Evolutionary conservation across 129 eudicot species (phyloP), one percentile per base, ranked within the genome.

Genomic region (Centrapalus pauciflorus): DNA sequence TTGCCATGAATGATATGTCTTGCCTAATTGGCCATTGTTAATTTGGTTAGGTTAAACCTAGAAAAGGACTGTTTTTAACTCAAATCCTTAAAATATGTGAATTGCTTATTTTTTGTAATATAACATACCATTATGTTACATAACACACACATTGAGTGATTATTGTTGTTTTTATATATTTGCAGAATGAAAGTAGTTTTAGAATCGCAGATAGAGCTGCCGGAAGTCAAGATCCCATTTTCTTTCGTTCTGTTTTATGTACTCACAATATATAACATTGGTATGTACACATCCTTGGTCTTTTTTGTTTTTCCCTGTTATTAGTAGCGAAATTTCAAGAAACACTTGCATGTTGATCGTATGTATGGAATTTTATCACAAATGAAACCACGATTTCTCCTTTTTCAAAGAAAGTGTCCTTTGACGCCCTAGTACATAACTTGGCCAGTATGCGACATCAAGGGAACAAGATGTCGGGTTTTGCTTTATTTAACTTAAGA

Each of bases 171-270:
- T 61, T 26, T 64, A 17, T 55, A 21, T 14, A 4, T 59, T 1
- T 64, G 73, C 65, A 77, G 82, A 77, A 70, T 55, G 73, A 62
- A 63, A 33, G 21, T 56, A 61, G 72, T 64, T 24, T 12, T 58
- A 45, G 66, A 67, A 48, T 64, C 41, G 55, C 61, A 48, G 32
- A 60, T 48, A 43, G 40, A 16, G 48, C 65, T 43, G 59, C 60
- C 58, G 37, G 61, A 27, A 67, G 70, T 63, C 66, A 58, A 26
- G 63, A 33, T 43, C 27, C 9, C 61, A 25, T 55, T 66, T 21
- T 65, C 9, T 74, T 40, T 45, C 25, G 16, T 40, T 64, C 16
- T 23, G 35, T 57, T 14, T 55, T 43, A 30, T 43, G 49, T 74
- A 67, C 32, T 54, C 61, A 66, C 46, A n/a, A n/a, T n/a, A 65